Evolutionary conservation across 495 filamentous ascomycete species (phyloP), one percentile per base, ranked within the genome.

Genomic region (Gamarada debralockiae): DNA sequence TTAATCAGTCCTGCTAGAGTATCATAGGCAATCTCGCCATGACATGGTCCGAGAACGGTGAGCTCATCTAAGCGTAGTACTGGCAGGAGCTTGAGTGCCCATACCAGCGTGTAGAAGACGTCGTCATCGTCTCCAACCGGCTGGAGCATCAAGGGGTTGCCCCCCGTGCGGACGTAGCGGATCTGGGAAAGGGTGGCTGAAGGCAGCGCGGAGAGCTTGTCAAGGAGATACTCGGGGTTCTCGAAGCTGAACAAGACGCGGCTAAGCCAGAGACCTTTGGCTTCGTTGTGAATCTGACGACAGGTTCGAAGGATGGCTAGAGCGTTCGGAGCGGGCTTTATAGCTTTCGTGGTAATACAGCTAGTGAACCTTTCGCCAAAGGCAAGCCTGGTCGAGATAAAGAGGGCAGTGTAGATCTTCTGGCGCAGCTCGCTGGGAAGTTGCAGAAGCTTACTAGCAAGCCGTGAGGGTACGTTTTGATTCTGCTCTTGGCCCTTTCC

Each of bases 1-100:
- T 44, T 48, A 21, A 63, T 47, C 33, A 63, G 49, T 33, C 60
- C 60, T 7, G 53, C 58, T 23, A 63, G 58, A 14, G 58, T 61
- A 23, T 57, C 52, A 40, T 63, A 63, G 42, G 3, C 37, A 22
- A 57, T 20, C n/a, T 8, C 8, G 8, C 31, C 31, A n/a, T 34
- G 8, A 8, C 8, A 34, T 8, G 31, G 31, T n/a, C 53, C 60
- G 18, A 61, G 48, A 39, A 63, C 58, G 37, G 53, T 61, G 17
- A 63, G 60, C 18, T 23, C 58, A 42, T 63, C 48, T 17, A 61
- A 43, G n/a, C 41, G 40, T 23, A 63, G 38, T 20, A 22, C 46
- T 8, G 60, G 60, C 12, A 63, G 52, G 8, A 63, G 53, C 41
- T 63, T 63, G 34, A 63, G 58, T 14, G 37, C 33, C 45, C 38